Evolutionary conservation across 208 protist genomes (phyloP).

Genomic region (Jaenimonas drosophilae): DNA sequence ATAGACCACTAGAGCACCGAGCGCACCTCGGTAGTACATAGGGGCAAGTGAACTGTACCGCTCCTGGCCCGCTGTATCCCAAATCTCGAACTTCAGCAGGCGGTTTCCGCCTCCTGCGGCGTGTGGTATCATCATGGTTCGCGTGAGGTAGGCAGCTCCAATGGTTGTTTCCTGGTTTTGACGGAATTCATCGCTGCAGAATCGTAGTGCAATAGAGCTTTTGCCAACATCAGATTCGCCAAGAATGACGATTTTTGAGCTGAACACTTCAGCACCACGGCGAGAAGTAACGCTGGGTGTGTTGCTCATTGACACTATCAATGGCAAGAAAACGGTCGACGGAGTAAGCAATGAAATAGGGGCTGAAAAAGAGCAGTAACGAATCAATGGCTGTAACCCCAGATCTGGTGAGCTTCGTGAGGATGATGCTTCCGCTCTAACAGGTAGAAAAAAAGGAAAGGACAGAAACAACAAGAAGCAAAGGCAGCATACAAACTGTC

Average conservation of each 20-base stretch:
- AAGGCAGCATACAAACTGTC: slow-evolving; percentile 2
- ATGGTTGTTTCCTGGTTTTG: slow-evolving; percentile 80
- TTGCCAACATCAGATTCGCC: slow-evolving; percentile 87
- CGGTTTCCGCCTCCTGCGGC: slow-evolving; percentile 7
- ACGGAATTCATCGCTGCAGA: slow-evolving; percentile 79
- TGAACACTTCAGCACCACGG: slow-evolving; percentile 16
- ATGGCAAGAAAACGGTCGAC: not conserved
- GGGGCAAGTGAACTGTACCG: slow-evolving; percentile 85
- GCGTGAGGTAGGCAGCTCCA: slow-evolving; percentile 80
- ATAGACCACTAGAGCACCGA: slow-evolving; percentile 93
- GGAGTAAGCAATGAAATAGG: not conserved
- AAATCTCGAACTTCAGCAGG: slow-evolving; percentile 83
- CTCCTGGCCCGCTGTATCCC: slow-evolving; percentile 91
- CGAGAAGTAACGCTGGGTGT: no score
- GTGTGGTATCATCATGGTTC: slow-evolving; percentile 52
- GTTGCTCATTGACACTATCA: not conserved
- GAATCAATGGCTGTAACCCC: not conserved
- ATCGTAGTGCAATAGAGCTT: slow-evolving; percentile 79
- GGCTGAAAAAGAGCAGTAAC: not conserved
- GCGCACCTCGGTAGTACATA: slow-evolving; percentile 91
- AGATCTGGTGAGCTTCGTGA: not conserved
- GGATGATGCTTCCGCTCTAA: not conserved
- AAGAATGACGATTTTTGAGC: slow-evolving; percentile 84
- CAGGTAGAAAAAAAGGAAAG: slow-evolving; percentile 2
- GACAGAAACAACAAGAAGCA: slow-evolving; percentile 7